Conservation (phyloP, 1,284 basidiomycete species). For the Malassezia sympodialis region DNA sequence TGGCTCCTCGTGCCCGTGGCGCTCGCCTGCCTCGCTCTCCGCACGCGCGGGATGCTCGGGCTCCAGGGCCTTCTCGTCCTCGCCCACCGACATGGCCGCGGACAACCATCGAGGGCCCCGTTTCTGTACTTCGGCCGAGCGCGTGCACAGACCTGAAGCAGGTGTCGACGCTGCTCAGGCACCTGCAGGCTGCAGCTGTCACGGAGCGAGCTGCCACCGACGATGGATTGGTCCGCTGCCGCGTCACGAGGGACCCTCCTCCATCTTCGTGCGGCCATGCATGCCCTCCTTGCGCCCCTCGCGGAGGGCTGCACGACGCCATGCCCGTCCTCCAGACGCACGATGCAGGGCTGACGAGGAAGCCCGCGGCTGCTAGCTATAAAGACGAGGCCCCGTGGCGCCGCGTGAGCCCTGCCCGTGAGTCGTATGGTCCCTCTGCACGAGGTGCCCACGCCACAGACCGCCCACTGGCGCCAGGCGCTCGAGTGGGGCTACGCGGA, state of each 20-base stretch:
- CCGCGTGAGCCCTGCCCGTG: no score
- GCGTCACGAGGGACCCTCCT: background rate
- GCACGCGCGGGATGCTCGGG: background rate
- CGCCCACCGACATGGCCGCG: constrained; percentile 1
- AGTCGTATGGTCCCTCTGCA: no score
- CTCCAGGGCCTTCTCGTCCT: background rate
- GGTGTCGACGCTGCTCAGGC: background rate
- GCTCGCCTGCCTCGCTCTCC: background rate
- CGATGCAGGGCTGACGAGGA: no score
- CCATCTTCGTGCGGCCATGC: background rate
- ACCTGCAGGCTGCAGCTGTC: background rate
- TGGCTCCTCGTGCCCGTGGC: background rate
- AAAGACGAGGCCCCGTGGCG: no score
- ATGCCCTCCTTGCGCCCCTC: background rate
- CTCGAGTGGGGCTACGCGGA: no score
- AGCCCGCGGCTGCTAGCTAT: no score
- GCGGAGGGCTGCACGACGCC: no score
- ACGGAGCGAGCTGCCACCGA: background rate
- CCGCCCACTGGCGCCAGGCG: no score
- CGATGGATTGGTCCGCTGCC: background rate
- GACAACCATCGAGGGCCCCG: background rate
- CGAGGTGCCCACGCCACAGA: no score
- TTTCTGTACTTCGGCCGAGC: background rate
- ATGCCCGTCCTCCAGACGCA: no score
- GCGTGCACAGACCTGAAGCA: background rate